Conservation (phyloP, 768 basidiomycete genomes). For the Sarcodon sp. region DNA sequence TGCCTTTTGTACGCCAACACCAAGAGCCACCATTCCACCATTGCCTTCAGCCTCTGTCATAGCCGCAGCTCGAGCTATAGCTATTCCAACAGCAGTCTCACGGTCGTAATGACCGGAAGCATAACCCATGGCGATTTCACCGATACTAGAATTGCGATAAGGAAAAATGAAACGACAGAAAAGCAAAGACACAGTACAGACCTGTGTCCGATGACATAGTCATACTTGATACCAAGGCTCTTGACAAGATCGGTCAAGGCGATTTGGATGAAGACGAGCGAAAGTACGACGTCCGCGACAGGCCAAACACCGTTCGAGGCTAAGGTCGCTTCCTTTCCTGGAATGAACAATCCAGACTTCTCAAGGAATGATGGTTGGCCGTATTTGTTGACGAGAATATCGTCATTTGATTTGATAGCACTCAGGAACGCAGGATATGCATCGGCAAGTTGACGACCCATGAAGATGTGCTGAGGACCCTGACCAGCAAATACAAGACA, state of each 20-base stretch:
- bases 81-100: conserved; percentile 20
- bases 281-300: conserved; percentile 19
- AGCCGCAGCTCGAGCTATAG: conserved; percentile 21
- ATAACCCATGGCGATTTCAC: conserved; percentile 24
- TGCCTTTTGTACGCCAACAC: conserved; percentile 19
- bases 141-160: conserved; percentile 6
- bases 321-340: conserved; percentile 12
- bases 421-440: conserved; percentile 18
- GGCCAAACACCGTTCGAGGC: conserved; percentile 17
- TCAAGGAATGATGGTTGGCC: conserved; percentile 18
- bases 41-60: conserved; percentile 22
- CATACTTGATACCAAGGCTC: conserved; percentile 18
- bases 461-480: conserved; percentile 21
- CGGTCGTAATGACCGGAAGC: conserved; percentile 22
- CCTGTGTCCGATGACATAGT: conserved; percentile 22
- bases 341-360: conserved; percentile 19
- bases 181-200: conserved; percentile 3
- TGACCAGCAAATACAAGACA: conserved; percentile 23
- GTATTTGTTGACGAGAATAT: conserved; percentile 16
- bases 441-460: conserved; percentile 23
- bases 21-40: conserved; percentile 21
- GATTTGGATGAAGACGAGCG: conserved; percentile 20
- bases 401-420: conserved; percentile 18
- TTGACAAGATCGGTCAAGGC: conserved; percentile 20
- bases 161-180: conserved; percentile 2